Evolutionary conservation across 371 early-diverging fungal species (phyloP).

Genomic region (Lichtheimia ornata): DNA sequence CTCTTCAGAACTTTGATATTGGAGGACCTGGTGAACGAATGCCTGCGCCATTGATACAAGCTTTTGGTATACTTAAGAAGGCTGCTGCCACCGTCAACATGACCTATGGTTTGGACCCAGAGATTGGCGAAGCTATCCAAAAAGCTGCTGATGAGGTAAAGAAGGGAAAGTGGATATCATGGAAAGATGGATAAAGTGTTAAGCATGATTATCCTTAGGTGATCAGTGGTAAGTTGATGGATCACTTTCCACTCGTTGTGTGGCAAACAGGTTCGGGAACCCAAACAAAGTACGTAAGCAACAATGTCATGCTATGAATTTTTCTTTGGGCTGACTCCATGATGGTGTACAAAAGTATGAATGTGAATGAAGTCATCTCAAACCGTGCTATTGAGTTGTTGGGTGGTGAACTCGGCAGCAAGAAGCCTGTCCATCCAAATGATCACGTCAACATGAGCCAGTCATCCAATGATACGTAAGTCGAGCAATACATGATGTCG

Average conservation of each 20-base stretch:
- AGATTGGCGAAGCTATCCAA: constrained; percentile 76
- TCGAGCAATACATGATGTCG: background rate
- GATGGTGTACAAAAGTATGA: constrained; percentile 74
- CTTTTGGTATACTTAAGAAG: constrained; percentile 89
- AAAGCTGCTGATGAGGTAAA: constrained; percentile 72
- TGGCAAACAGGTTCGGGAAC: constrained; percentile 93
- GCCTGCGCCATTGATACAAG: constrained; percentile 82
- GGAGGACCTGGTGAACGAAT: constrained; percentile 81
- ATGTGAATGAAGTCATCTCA: constrained; percentile 83
- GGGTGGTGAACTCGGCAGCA: constrained; percentile 81
- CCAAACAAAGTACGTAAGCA: constrained; percentile 78
- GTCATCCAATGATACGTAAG: constrained; percentile 85
- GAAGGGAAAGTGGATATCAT: background rate
- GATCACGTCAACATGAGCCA: constrained; percentile 92
- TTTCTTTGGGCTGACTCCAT: background rate
- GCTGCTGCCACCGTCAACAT: constrained; percentile 85
- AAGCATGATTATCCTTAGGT: constrained; percentile 40
- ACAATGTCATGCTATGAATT: background rate
- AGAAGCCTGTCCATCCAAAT: constrained; percentile 87
- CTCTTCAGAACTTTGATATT: constrained; percentile 86
- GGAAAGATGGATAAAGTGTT: background rate
- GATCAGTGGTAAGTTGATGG: constrained; percentile 75
- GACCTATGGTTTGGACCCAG: constrained; percentile 68
- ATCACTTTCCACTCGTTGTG: constrained; percentile 87
- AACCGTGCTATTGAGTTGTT: constrained; percentile 90